A percentile compares a stretch with the other conserved stretches of the same genome.
Evolutionary conservation across 2,329 filamentous ascomycete species (phyloP).

Genomic region (Paecilomyces formosus): DNA sequence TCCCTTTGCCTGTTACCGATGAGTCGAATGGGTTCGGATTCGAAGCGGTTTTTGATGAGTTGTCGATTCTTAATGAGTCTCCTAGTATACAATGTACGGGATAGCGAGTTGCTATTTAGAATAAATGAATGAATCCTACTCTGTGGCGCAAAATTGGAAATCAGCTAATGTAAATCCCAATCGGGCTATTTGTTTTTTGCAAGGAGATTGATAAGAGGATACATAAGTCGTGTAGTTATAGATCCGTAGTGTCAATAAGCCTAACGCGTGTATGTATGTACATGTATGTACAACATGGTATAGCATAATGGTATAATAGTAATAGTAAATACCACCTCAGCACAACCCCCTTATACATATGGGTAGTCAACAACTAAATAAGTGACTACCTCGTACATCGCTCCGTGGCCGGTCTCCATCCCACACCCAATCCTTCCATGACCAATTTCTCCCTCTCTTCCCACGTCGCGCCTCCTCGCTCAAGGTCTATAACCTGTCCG

Average conservation of each 20-base stretch:
- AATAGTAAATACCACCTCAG: no score
- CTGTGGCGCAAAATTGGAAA: background rate
- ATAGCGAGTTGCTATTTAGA: background rate
- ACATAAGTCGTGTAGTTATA: no score
- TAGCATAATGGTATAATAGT: background rate
- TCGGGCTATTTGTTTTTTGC: no score
- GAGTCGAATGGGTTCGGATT: background rate
- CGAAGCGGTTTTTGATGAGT: constrained; percentile 5
- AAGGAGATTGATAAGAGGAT: no score
- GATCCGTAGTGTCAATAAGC: no score
- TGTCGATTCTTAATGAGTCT: background rate
- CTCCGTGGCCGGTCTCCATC: constrained; percentile 59
- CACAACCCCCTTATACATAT: no score
- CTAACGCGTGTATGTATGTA: no score
- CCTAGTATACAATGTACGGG: background rate
- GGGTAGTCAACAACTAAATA: no score
- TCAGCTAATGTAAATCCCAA: background rate
- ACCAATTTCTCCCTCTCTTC: constrained; percentile 71
- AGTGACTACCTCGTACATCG: constrained; percentile 54
- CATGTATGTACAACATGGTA: background rate
- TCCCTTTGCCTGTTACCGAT: constrained; percentile 5
- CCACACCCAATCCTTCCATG: constrained; percentile 67
- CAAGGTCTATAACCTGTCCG: constrained; percentile 61
- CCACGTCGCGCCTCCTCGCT: constrained; percentile 48
- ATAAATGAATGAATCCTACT: background rate